phyloP scores from a whole-genome alignment of 208 protist species.

The Wallacemonas collosoma region DNA sequence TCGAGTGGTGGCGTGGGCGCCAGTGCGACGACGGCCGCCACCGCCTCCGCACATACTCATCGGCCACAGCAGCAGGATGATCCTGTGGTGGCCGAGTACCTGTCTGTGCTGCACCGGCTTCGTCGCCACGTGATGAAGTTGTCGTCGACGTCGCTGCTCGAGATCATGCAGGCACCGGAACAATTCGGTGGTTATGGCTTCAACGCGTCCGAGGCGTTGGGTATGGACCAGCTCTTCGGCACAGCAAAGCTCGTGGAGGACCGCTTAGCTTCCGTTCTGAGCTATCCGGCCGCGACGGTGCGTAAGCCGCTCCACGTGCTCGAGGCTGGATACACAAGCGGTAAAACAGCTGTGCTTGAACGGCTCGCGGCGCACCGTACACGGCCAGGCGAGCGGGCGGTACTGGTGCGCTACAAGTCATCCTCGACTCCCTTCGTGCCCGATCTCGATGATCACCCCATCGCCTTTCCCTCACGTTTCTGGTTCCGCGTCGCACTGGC shows the following conservation, averaged over 20 bases:
- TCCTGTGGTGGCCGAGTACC: slow-evolving; percentile 69
- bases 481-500: slow-evolving; percentile 85
- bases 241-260: slow-evolving; percentile 82
- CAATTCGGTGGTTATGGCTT: slow-evolving; percentile 59
- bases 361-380: slow-evolving; percentile 45
- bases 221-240: slow-evolving; percentile 76
- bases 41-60: too few species aligned
- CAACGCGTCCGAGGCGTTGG: slow-evolving; percentile 61
- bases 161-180: slow-evolving; percentile 54
- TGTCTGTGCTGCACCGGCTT: slow-evolving; percentile 72
- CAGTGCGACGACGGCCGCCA: neutral
- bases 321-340: slow-evolving; percentile 64
- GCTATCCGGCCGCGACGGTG: slow-evolving; percentile 47
- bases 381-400: slow-evolving; percentile 48
- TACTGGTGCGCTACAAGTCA: slow-evolving; percentile 75
- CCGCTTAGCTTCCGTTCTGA: slow-evolving; percentile 61
- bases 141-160: slow-evolving; percentile 56
- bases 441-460: slow-evolving; percentile 80
- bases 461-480: slow-evolving; percentile 76
- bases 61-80: slow-evolving; percentile 30
- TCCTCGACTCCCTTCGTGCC: slow-evolving; percentile 74
- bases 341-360: slow-evolving; percentile 79
- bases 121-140: slow-evolving; percentile 55
- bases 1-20: slow-evolving; percentile 1
- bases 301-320: slow-evolving; percentile 80